These are phyloP conservation scores for Ogataea pini DNA, from an alignment of 805 yeast species.

Conservation along the genomic window DNA sequence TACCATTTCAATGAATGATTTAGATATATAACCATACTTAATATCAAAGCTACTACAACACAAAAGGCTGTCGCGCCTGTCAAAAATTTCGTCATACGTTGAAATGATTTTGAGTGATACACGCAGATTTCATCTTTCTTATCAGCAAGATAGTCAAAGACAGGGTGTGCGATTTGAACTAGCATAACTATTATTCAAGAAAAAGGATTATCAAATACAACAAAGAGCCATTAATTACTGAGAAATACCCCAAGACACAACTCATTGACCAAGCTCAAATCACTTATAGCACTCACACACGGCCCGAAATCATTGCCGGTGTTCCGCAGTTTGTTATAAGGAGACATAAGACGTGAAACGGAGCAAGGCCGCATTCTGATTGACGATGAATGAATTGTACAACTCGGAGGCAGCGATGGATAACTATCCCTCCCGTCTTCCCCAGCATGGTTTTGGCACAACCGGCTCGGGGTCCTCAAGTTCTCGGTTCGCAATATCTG, in stretches of 20 bases:
- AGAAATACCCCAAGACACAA: no score
- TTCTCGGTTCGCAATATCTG: not conserved
- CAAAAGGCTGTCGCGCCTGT: conserved; percentile 1
- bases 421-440: not conserved
- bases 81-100: not conserved
- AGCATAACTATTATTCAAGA: not conserved
- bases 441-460: not conserved
- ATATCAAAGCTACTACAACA: not conserved
- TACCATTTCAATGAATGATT: conserved; percentile 79
- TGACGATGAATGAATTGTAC: not conserved
- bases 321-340: not conserved
- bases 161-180: not conserved
- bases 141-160: not conserved
- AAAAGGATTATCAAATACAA: not conserved
- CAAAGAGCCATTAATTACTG: no score
- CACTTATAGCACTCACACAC: not conserved
- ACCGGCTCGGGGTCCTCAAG: not conserved
- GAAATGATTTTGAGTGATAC: not conserved
- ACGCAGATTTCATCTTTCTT: conserved; percentile 3
- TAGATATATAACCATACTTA: not conserved
- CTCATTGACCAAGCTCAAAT: no score
- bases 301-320: conserved; percentile 1
- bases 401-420: conserved; percentile 6
- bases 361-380: not conserved
- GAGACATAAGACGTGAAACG: conserved; percentile 1